Evolutionary conservation across 2,329 filamentous ascomycete species (phyloP).

Genomic region (Rhynchosporium secalis): DNA sequence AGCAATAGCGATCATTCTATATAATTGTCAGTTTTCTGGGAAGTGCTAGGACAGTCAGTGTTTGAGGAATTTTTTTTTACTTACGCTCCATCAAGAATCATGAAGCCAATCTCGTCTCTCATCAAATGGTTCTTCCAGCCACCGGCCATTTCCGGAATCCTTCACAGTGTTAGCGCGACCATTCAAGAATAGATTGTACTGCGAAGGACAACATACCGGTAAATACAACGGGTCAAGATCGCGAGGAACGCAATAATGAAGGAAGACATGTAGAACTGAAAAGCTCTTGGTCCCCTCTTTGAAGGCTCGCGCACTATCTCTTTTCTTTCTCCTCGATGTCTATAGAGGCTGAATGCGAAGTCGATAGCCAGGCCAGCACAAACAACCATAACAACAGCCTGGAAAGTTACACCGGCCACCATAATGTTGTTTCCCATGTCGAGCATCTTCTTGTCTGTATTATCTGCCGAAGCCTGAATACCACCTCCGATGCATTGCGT

Average conservation of each 20-base stretch:
- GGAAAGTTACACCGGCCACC: constrained; percentile 11
- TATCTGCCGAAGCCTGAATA: constrained; percentile 47
- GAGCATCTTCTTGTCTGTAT: neutral
- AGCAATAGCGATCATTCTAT: constrained; percentile 4
- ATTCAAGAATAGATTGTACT: neutral
- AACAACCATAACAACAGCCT: constrained; percentile 7
- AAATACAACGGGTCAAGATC: constrained; percentile 12
- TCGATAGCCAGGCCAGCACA: neutral
- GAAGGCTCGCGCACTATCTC: neutral
- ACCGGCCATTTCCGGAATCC: constrained; percentile 59
- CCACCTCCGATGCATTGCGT: constrained; percentile 59
- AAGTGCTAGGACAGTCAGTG: neutral
- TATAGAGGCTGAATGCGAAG: neutral
- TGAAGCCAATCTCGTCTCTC: constrained; percentile 60
- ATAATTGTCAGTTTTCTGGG: no score
- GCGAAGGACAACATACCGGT: neutral
- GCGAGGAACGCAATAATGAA: constrained; percentile 6
- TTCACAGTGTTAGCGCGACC: neutral
- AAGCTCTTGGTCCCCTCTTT: neutral
- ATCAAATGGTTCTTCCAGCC: constrained; percentile 66
- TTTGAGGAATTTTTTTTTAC: neutral
- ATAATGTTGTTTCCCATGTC: constrained; percentile 10
- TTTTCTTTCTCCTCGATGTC: neutral
- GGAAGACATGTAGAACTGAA: constrained; percentile 3
- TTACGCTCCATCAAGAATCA: constrained; percentile 54